Base-by-base conservation (phyloP, 2,329 filamentous ascomycete genomes). In the Chalaropsis thielavioides region DNA sequence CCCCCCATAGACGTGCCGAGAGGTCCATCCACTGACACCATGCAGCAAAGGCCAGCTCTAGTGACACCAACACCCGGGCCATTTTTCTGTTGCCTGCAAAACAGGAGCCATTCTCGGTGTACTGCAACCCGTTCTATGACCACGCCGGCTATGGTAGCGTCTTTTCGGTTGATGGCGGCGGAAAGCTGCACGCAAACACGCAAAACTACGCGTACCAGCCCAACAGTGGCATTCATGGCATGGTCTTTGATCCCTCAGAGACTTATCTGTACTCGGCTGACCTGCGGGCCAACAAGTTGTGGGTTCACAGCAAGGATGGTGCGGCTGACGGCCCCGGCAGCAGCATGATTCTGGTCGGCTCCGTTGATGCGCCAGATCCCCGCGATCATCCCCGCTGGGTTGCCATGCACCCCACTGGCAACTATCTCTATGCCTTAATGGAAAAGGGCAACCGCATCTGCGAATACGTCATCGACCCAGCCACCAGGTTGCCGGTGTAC, bases 121-220 rank as follows among this genome's bases (percentile, higher is more conserved):
- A 95, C 76, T 89, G 88, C 74, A 94, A 94, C 74, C 90, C 90
- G 8, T 95, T 95, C 75, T 95, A 95, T 79, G 83, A 89, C 68
- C 82, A 92, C 73, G 90, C 90, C 44, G 89, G 89, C 69, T 87
- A 84, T 72, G 89, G 90, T 67, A 90, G 91, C 72, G 83, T 95
- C 72, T 90, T 90, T 76, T 79, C 81, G 63, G 81, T 86, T 62
- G 79, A 82, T 59, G 66, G 73, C 8, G 73, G 76, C 3, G 87
- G 87, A 31, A 76, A 76, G n/a, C 79, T 90, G 24, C 76, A 80
- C 31, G 72, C 80, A 61, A 86, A 88, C 72, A 78, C 87, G 61
- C 88, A 91, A 69, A 87, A 90, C 75, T 90, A 86, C 75, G 79
- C 83, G 38, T 89, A 90, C 74, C 82, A 85, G 71, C 79, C 82